A percentile compares a stretch with the other conserved stretches of the same genome.
These are phyloP conservation scores for Diaporthe caulivora DNA, from an alignment of 2,329 filamentous ascomycete genomes.

Conservation along the genomic window DNA sequence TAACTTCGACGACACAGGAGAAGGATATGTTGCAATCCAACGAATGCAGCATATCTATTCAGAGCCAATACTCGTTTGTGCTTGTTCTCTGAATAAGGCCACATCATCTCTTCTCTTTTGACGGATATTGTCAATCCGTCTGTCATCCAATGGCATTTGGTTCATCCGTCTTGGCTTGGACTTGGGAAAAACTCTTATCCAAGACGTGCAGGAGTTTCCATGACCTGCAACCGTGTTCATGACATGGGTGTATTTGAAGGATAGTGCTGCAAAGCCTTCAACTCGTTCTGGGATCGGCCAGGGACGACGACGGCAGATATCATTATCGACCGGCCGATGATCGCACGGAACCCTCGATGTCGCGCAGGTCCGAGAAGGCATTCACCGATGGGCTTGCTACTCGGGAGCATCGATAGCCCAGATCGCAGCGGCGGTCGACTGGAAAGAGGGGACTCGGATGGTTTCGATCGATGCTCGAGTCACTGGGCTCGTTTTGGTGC, in stretches of 20 bases:
- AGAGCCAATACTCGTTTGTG: not conserved
- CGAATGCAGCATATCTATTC: not conserved
- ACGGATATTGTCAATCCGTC: not conserved
- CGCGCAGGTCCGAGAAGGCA: constrained; percentile 54
- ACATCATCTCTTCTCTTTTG: not conserved
- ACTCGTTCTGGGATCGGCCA: constrained; percentile 58
- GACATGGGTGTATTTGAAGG: constrained; percentile 45
- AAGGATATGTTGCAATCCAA: not conserved
- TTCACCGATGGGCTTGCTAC: not conserved
- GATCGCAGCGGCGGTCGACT: not conserved
- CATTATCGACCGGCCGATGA: constrained; percentile 67
- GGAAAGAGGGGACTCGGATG: not conserved
- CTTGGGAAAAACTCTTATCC: not conserved
- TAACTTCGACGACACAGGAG: not conserved
- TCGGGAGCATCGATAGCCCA: not conserved
- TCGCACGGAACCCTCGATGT: constrained; percentile 52
- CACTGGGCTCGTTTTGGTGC: not conserved
- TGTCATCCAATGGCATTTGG: not conserved
- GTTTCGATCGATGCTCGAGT: not conserved
- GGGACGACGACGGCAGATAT: constrained; percentile 65
- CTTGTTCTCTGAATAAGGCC: too few relatives aligned
- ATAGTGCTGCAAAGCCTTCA: constrained; percentile 69
- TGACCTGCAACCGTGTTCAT: not conserved
- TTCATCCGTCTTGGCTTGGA: too few relatives aligned
- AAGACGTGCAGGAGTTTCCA: not conserved